Evolutionary conservation across 345 rosid species (phyloP).

Genomic region (Erodium maritimum): DNA sequence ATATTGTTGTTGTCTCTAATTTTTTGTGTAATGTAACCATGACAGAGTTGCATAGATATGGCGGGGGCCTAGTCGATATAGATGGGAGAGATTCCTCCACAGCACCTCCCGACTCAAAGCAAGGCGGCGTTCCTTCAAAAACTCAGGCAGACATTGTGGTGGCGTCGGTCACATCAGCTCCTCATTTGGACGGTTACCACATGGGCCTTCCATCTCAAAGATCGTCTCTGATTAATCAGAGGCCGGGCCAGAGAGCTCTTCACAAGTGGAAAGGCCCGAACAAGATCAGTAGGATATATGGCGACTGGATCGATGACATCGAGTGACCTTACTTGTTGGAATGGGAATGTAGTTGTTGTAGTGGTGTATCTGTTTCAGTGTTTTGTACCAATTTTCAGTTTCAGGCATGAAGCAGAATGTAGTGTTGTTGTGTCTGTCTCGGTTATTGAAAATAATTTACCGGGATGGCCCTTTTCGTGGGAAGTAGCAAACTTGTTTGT

Average conservation of each 20-base stretch:
- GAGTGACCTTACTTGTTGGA: slow-evolving; percentile 26
- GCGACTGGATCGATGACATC: slow-evolving; percentile 93
- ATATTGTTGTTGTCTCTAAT: too few species aligned
- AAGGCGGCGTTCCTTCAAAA: slow-evolving; percentile 46
- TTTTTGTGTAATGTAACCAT: slow-evolving; percentile 3
- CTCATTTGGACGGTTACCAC: slow-evolving; percentile 51
- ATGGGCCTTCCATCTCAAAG: slow-evolving; percentile 69
- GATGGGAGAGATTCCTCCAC: slow-evolving; percentile 50
- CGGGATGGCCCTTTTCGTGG: too few species aligned
- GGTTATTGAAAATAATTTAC: too few species aligned
- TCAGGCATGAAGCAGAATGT: too few species aligned
- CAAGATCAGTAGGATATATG: slow-evolving; percentile 91
- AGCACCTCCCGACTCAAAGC: slow-evolving; percentile 45
- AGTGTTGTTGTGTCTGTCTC: too few species aligned
- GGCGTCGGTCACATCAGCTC: slow-evolving; percentile 32
- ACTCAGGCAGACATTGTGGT: slow-evolving; percentile 34
- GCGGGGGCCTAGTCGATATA: slow-evolving; percentile 60
- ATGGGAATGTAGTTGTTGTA: too few species aligned
- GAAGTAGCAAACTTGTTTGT: too few species aligned
- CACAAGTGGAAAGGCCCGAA: slow-evolving; percentile 98
- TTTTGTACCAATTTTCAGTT: too few species aligned
- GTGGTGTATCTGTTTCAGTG: too few species aligned
- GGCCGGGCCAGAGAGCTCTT: slow-evolving; percentile 72
- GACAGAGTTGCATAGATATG: slow-evolving; percentile 81
- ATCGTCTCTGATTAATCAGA: slow-evolving; percentile 45